Percentiles rank a stretch among this genome's conserved stretches.
Evolutionary conservation across 169 alveolate genomes (phyloP).

Genomic region (Plasmodium inui): DNA sequence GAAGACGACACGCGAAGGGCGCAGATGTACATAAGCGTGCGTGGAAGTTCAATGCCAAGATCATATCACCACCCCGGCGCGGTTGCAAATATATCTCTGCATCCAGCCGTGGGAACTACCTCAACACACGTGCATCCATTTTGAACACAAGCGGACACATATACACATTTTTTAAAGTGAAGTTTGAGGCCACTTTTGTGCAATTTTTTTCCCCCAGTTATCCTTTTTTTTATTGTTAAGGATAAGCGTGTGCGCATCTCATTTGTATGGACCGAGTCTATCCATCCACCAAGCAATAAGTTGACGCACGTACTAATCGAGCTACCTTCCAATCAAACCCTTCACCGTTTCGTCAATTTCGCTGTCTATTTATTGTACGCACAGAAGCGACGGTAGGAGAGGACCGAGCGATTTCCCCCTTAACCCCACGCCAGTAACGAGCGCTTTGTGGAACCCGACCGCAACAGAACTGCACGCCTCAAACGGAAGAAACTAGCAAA

Average conservation of each 20-base stretch:
- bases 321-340: too few species aligned
- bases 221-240: neutral
- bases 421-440: neutral
- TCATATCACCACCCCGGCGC: too few species aligned
- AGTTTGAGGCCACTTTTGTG: conserved; percentile 34
- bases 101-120: too few species aligned
- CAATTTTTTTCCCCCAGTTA: neutral
- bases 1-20: neutral
- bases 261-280: neutral
- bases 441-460: neutral
- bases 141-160: neutral
- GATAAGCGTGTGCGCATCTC: neutral
- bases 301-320: neutral
- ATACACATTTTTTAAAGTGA: conserved; percentile 11
- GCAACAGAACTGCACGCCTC: neutral
- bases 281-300: neutral
- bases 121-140: neutral
- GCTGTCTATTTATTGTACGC: neutral
- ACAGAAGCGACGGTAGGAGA: neutral
- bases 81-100: too few species aligned
- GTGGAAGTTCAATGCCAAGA: neutral
- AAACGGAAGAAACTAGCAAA: neutral
- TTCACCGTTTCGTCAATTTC: neutral
- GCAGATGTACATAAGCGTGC: neutral
- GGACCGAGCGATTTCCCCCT: neutral